Evolutionary conservation across 2,329 filamentous ascomycete genomes (phyloP), one percentile per base, ranked within the genome.

Genomic region (Fusarium nygamai): DNA sequence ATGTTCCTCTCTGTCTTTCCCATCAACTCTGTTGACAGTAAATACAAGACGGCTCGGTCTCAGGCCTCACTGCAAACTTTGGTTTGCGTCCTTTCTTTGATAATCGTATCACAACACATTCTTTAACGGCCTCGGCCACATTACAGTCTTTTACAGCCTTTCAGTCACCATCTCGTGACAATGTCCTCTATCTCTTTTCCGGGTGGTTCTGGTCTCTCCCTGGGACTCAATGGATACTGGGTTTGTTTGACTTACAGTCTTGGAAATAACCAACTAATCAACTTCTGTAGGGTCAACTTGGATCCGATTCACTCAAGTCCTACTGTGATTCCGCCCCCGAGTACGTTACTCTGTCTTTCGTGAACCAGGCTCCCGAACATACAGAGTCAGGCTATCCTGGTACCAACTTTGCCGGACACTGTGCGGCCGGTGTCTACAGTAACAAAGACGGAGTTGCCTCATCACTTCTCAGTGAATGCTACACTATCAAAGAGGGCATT

Each of bases 51-150:
- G 74, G 76, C 75, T 79, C 73, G 74, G 79, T 81, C 58, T 73
- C 64, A 77, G 73, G 76, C 79, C 79, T 74, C 43, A 48, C 76
- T 82, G 82, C 80, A 80, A 73, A 80, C 81, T 73, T 73, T 77
- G 78, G 80, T 83, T 81, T 83, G 80, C 81, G 82, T 83, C 81
- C 81, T 78, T 82, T 84, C 83, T 64, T 84, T 84, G 75, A 81
- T 79, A 74, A 59, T 38, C 69, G 74, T 50, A 76, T 69, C 66
- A 80, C 75, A 70, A 75, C 44, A 76, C 47, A 76, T 73, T 83
- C 81, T 68, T 80, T 82, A 43, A 67, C 56, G 80, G 80, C 80
- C 66, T 83, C 72, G 81, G 79, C 79, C 81, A 77, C 62, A 64
- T 81, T 80, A 72, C 83, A 75, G 34, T 84, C 82, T 71, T 80